Base-by-base conservation (phyloP, 306 rosid genomes). In the Prunus armeniaca region DNA sequence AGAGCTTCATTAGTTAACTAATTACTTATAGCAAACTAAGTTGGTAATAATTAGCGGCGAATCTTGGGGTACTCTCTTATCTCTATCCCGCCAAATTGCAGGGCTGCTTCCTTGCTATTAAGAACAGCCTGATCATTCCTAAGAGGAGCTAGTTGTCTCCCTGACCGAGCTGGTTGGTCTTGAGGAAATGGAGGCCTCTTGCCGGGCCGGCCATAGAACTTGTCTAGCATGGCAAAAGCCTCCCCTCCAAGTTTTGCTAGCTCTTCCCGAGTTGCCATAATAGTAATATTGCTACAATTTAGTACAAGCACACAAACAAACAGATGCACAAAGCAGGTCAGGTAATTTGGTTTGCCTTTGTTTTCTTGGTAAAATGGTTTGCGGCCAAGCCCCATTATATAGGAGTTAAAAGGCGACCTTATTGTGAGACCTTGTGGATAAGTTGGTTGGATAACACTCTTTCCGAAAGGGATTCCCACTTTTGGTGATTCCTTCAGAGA, bases 201-300 rank as follows among this genome's bases (percentile, higher is more conserved):
- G 10, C 28, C 17, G 2, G 69, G 71, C 20, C 43, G 69, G 51
- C 73, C 88, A 19, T 47, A 76, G 30, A 46, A 52, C 72, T 72
- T 63, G 34, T 85, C 82, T 24, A 85, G 69, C 54, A 79, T 72
- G 56, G 75, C 88, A 77, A 82, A 57, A 73, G 22, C 86, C 82
- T 55, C 79, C 70, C 2, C 12, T 27, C 28, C 86, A 22, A 64
- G 27, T 74, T 25, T 69, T 3, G 9, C 41, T 68, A 69, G 82
- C 45, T 66, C 58, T 76, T 64, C 64, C 46, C 57, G 74, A 60
- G 70, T n/a, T 74, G 73, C 78, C 78, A 72, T 72, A 19, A 11
- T 24, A 28, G 4, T 28, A 34, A 22, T 6, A 12, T 14, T 20
- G 73, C 51, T 69, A n/a, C 24, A 47, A 47, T 47, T 13, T 47